phyloP scores from a whole-genome alignment of 306 rosid species.

The Arachis stenosperma region DNA sequence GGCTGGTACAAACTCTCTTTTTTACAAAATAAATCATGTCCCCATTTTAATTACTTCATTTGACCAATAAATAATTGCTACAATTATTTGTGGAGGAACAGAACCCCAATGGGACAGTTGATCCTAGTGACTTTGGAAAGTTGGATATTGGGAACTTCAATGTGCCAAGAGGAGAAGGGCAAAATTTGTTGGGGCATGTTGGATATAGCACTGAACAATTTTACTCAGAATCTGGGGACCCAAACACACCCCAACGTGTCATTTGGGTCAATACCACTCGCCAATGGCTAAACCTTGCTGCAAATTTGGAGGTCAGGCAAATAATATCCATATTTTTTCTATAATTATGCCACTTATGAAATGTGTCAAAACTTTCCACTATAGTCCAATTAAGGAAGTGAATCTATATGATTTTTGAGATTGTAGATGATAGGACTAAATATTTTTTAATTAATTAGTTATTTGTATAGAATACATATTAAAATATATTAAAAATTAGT shows the following conservation, averaged over 20 bases:
- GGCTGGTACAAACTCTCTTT: slow-evolving; percentile 41
- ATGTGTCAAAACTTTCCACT: too few species aligned
- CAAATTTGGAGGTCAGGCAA: slow-evolving; percentile 42
- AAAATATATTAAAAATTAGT: too few species aligned
- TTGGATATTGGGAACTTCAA: slow-evolving; percentile 44
- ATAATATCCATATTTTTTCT: too few species aligned
- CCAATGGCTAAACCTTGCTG: slow-evolving; percentile 50
- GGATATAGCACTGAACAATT: slow-evolving; percentile 40
- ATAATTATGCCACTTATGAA: too few species aligned
- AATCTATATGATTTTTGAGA: too few species aligned
- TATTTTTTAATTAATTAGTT: too few species aligned
- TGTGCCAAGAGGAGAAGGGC: slow-evolving; percentile 43
- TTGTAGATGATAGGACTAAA: too few species aligned
- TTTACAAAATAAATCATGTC: too few species aligned
- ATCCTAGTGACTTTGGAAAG: slow-evolving; percentile 22
- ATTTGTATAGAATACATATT: too few species aligned
- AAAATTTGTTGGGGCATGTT: slow-evolving; percentile 47
- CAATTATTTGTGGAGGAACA: slow-evolving; percentile 36
- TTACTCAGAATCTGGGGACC: slow-evolving; percentile 36
- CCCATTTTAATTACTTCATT: neutral
- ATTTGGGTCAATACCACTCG: slow-evolving; percentile 44
- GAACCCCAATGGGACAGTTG: slow-evolving; percentile 44
- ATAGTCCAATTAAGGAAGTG: too few species aligned
- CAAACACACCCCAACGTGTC: slow-evolving; percentile 31
- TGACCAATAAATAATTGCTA: too few species aligned